Percentiles rank a stretch among this genome's conserved stretches.
phyloP scores from a whole-genome alignment of 495 filamentous ascomycete genomes.

The Chaetomium tenue region DNA sequence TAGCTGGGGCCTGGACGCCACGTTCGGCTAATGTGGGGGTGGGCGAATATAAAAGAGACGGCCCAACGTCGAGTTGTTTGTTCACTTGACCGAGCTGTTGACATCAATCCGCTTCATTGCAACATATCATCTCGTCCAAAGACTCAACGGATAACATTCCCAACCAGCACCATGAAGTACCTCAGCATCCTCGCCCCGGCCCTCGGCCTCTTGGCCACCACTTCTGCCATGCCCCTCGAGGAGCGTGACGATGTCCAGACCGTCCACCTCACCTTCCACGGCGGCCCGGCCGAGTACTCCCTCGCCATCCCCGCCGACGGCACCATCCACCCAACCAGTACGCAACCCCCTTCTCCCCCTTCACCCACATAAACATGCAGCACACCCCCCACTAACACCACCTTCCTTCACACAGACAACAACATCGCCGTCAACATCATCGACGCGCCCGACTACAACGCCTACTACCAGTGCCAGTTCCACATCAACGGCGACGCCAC shows the following conservation, averaged over 20 bases:
- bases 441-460: conserved; percentile 35
- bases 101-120: neutral
- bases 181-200: conserved; percentile 13
- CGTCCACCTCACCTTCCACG: conserved; percentile 34
- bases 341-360: neutral
- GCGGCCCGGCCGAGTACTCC: conserved; percentile 30
- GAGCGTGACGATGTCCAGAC: conserved; percentile 29
- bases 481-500: conserved; percentile 24
- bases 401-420: conserved; percentile 24
- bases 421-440: conserved; percentile 32
- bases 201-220: conserved; percentile 20
- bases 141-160: neutral
- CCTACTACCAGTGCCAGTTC: conserved; percentile 30
- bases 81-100: neutral
- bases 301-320: conserved; percentile 36
- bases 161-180: conserved; percentile 23
- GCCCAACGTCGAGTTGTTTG: too few species aligned
- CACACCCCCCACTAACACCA: neutral
- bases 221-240: conserved; percentile 25
- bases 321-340: conserved; percentile 28
- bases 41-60: neutral
- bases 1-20: neutral
- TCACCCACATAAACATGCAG: too few species aligned
- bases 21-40: neutral
- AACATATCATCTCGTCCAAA: neutral